These are phyloP conservation scores for Tylopilus cervinicoccineus DNA, from an alignment of 768 basidiomycete species.

Conservation along the genomic window DNA sequence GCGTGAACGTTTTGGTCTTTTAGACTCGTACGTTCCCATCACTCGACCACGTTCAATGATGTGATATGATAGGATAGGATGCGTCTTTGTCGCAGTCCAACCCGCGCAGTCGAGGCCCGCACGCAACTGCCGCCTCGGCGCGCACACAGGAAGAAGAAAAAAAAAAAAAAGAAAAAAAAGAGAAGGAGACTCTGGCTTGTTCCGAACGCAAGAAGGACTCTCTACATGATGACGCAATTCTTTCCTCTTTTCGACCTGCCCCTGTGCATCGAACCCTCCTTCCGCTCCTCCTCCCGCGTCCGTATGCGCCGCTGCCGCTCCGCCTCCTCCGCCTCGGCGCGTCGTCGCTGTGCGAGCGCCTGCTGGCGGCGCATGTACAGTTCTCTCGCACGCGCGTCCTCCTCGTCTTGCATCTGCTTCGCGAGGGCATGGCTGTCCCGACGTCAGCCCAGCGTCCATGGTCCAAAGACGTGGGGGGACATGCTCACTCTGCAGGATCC, in stretches of 20 bases:
- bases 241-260: slow-evolving; percentile 38
- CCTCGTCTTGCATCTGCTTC: slow-evolving; percentile 73
- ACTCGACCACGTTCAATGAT: no score
- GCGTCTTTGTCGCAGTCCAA: no score
- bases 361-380: slow-evolving; percentile 33
- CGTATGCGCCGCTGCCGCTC: no score
- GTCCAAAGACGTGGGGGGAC: background rate
- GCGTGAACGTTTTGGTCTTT: no score
- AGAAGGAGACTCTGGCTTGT: no score
- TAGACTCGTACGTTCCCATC: no score
- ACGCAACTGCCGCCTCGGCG: no score
- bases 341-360: slow-evolving; percentile 22
- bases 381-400: slow-evolving; percentile 52
- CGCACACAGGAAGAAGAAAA: no score
- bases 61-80: no score
- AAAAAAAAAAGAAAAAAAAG: no score
- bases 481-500: slow-evolving; percentile 61
- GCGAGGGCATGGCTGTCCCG: slow-evolving; percentile 51
- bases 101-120: no score
- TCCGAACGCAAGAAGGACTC: background rate
- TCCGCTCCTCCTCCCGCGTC: no score
- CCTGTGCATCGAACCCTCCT: slow-evolving; percentile 17
- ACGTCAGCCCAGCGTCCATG: background rate
- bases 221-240: slow-evolving; percentile 44
- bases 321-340: slow-evolving; percentile 12